Evolutionary conservation across 2,329 filamentous ascomycete species (phyloP), one percentile per base, ranked within the genome.

Genomic region (Fusarium chaquense): DNA sequence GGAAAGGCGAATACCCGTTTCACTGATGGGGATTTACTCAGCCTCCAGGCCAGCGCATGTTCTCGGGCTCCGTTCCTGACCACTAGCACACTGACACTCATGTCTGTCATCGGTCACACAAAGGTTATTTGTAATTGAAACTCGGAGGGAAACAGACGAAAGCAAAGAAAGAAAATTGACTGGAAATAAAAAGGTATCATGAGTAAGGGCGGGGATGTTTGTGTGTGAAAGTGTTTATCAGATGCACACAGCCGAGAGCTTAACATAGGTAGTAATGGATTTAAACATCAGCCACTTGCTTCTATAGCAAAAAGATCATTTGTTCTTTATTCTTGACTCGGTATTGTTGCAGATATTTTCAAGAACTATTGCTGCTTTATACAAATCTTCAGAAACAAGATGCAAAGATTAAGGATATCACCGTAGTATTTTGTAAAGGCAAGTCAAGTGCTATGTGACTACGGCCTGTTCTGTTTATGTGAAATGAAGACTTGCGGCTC

Each of bases 31-130:
- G 89, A 91, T 76, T 91, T 86, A 60, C 86, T 83, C 63, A 94
- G 80, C 79, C 91, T 93, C 91, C 91, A 93, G 35, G 91, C 90
- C 54, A 93, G 82, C 28, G 90, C 90, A 82, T 94, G 91, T 79
- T 94, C 92, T 67, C 92, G 87, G 55, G 90, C 91, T 65, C 92
- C 92, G 72, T 90, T 91, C 70, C 91, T 91, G 56, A 94, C 84
- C 53, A 94, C 84, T 59, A 94, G 86, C 54, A 93, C 82, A 51
- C 24, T 58, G 18, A 70, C 41, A 18, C 26, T 45, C 12, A 22
- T 49, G 6, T 32, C 24, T n/a, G 20, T 3, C 38, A 46, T 58
- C 5, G 20, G 7, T 11, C 9, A 9, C n/a, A 10, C 10, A 26
- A 18, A 3, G 12, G 12, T 8, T 15, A 8, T 15, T 2, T 20